Conservation (phyloP, 1,139 yeast species). For the Hanseniaspora sp. region DNA sequence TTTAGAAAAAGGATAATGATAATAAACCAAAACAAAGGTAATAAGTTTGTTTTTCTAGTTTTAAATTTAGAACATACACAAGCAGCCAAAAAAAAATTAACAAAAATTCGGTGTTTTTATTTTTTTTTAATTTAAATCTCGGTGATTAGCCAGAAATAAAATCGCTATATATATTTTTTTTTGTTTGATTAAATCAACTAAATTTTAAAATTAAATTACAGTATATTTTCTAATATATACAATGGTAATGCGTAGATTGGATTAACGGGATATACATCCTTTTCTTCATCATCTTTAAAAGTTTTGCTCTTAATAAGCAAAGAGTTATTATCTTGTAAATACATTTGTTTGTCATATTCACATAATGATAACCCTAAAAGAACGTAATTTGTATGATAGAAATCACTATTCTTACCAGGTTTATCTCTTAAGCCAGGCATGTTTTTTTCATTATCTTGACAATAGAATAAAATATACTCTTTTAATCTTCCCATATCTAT, state of each 20-base stretch:
- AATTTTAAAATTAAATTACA: too few relatives aligned
- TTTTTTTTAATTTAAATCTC: neutral
- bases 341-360: slow-evolving; percentile 44
- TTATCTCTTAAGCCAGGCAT: slow-evolving; percentile 78
- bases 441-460: slow-evolving; percentile 40
- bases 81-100: neutral
- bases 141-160: neutral
- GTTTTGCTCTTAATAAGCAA: slow-evolving; percentile 18
- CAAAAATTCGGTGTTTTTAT: neutral
- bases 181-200: too few relatives aligned
- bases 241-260: slow-evolving; percentile 6
- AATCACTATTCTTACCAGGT: slow-evolving; percentile 72
- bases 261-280: slow-evolving; percentile 2
- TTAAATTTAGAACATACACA: too few relatives aligned
- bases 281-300: neutral
- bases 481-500: slow-evolving; percentile 48
- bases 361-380: slow-evolving; percentile 49
- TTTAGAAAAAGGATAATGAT: too few relatives aligned
- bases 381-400: slow-evolving; percentile 82
- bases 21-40: too few relatives aligned
- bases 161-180: too few relatives aligned
- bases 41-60: too few relatives aligned
- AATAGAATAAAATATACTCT: slow-evolving; percentile 60
- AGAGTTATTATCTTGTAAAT: slow-evolving; percentile 28
- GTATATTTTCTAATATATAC: neutral